Conservation (phyloP, 1,139 yeast genomes). For the Pichia inconspicua region DNA sequence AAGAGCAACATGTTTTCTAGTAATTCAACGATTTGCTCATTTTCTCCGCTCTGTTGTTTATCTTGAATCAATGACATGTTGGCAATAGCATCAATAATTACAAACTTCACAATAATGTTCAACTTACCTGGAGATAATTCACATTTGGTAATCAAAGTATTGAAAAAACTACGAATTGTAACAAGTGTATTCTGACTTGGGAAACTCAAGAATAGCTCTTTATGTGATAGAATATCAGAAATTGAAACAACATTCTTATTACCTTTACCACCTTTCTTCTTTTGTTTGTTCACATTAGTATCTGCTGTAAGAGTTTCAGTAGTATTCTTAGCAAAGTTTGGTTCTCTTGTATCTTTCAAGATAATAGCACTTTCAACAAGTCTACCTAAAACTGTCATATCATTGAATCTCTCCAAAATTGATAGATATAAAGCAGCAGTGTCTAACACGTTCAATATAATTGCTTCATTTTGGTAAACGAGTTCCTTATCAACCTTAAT, state of each 20-base stretch:
- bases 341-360: slow-evolving; percentile 37
- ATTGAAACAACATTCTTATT: slow-evolving; percentile 38
- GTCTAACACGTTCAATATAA: slow-evolving; percentile 30
- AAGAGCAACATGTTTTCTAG: slow-evolving; percentile 49
- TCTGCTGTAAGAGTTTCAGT: slow-evolving; percentile 16
- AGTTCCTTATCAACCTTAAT: slow-evolving; percentile 31
- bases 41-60: slow-evolving; percentile 26
- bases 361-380: slow-evolving; percentile 41
- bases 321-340: slow-evolving; percentile 10
- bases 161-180: slow-evolving; percentile 43
- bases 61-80: slow-evolving; percentile 6
- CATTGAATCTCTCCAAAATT: slow-evolving; percentile 32
- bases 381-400: slow-evolving; percentile 35
- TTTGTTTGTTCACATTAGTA: slow-evolving; percentile 17
- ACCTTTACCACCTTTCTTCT: slow-evolving; percentile 16
- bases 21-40: slow-evolving; percentile 30
- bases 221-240: slow-evolving; percentile 66
- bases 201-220: slow-evolving; percentile 44
- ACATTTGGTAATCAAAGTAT: slow-evolving; percentile 40
- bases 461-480: slow-evolving; percentile 31
- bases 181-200: slow-evolving; percentile 34
- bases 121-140: slow-evolving; percentile 57
- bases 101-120: slow-evolving; percentile 51
- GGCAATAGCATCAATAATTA: slow-evolving; percentile 41
- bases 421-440: slow-evolving; percentile 29